These are phyloP conservation scores for Naganishia antarctica DNA, from an alignment of 768 basidiomycete genomes.

Conservation along the genomic window DNA sequence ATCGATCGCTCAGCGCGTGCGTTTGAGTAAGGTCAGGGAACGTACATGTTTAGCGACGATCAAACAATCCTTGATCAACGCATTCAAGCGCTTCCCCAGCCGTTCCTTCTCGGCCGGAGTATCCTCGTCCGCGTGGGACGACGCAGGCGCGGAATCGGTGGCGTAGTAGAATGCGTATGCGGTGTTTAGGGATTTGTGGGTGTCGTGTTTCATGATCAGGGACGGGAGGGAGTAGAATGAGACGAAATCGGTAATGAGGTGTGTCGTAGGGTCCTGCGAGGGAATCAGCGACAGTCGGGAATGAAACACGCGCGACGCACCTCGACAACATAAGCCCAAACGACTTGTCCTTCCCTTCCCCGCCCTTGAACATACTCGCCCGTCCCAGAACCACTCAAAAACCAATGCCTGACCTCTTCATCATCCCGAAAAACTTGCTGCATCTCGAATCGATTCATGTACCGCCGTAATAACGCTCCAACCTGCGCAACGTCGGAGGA, in stretches of 20 bases:
- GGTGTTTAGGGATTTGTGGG: slow-evolving; percentile 71
- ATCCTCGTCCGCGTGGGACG: slow-evolving; percentile 49
- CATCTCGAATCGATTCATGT: slow-evolving; percentile 83
- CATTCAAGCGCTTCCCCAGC: slow-evolving; percentile 65
- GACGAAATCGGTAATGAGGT: slow-evolving; percentile 87
- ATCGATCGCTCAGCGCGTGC: not conserved
- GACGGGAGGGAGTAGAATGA: slow-evolving; percentile 97
- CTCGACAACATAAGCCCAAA: slow-evolving; percentile 96
- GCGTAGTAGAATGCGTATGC: slow-evolving; percentile 97
- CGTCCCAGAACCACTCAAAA: slow-evolving; percentile 76
- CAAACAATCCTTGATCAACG: slow-evolving; percentile 73
- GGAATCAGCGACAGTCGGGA: not conserved
- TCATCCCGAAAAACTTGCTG: slow-evolving; percentile 61
- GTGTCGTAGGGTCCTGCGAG: slow-evolving; percentile 68
- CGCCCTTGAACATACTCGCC: slow-evolving; percentile 52
- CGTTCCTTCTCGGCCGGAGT: slow-evolving; percentile 58
- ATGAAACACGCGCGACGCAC: slow-evolving; percentile 50
- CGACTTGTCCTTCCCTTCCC: slow-evolving; percentile 69
- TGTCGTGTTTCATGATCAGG: slow-evolving; percentile 73
- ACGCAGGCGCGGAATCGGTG: slow-evolving; percentile 63
- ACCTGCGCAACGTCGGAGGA: slow-evolving; percentile 70
- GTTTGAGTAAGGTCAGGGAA: slow-evolving; percentile 1
- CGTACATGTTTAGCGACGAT: slow-evolving; percentile 65
- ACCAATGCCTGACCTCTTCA: slow-evolving; percentile 79
- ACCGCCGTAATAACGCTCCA: slow-evolving; percentile 64